These are phyloP conservation scores for Lactarius evosmus DNA, from an alignment of 768 basidiomycete genomes.

Conservation along the genomic window DNA sequence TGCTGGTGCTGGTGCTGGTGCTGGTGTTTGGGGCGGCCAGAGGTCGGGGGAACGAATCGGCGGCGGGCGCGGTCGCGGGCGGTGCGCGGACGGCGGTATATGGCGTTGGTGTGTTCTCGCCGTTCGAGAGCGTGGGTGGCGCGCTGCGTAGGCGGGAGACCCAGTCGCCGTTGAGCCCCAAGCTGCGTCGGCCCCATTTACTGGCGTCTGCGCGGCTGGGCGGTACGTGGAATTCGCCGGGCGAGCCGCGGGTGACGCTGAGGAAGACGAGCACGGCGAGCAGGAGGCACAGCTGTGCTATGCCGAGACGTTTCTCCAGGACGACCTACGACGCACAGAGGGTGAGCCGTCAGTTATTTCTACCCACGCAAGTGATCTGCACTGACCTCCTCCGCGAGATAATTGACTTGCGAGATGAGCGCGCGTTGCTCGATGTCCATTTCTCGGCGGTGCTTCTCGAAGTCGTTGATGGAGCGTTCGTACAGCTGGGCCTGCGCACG, in stretches of 20 bases:
- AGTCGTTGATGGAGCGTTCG: conserved; percentile 60
- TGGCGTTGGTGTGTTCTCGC: conserved; percentile 4
- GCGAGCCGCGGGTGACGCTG: conserved; percentile 75
- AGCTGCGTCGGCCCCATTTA: conserved; percentile 55
- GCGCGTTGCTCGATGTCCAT: conserved; percentile 70
- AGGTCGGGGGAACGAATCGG: background rate
- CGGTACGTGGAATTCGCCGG: conserved; percentile 31
- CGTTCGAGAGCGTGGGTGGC: conserved; percentile 1
- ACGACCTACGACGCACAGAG: conserved; percentile 51
- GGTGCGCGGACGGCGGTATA: background rate
- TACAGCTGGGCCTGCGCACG: conserved; percentile 66
- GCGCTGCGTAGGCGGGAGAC: conserved; percentile 40
- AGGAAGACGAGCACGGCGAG: conserved; percentile 84
- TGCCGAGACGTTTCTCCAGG: conserved; percentile 84
- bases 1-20: background rate
- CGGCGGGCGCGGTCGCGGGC: conserved; percentile 18
- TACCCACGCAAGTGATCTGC: no score
- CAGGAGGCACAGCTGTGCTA: conserved; percentile 82
- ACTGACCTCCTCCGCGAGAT: conserved; percentile 75
- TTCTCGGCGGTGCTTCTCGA: conserved; percentile 62
- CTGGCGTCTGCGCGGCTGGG: conserved; percentile 33
- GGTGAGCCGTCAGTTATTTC: background rate
- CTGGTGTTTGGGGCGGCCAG: background rate
- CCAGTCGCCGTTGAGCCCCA: conserved; percentile 57
- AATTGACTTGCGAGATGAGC: conserved; percentile 65